Evolutionary conservation across 2,329 filamentous ascomycete species (phyloP), one percentile per base, ranked within the genome.

Genomic region (Penicillium sp.): DNA sequence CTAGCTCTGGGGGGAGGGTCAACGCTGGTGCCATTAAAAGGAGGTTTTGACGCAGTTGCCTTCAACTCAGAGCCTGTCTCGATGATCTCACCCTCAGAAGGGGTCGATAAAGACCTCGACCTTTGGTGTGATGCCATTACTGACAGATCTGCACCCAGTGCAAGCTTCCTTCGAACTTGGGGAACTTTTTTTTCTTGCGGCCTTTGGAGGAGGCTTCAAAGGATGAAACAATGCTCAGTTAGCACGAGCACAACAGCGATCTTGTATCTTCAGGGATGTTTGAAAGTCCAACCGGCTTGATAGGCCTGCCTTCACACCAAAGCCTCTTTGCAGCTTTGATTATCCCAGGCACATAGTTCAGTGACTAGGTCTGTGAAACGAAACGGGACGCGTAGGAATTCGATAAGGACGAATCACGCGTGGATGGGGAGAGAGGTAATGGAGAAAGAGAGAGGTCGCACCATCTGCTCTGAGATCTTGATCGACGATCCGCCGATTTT

Each of bases 1-100:
- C 82, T 85, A 78, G 77, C 82, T 92, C 91, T 96, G 89, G 89
- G 84, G 83, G 82, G 86, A 85, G 88, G 89, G 90, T 96, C 89
- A 96, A 96, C 87, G 85, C 83, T 86, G 85, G 80, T 87, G 88
- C 86, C 83, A 84, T 87, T 85, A 82, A 84, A 78, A 76, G 82
- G 83, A 82, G 83, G 81, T 82, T 87, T 85, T 87, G 88, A 81
- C 77, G 77, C 88, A 90, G 89, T 89, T 94, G 90, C 90, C 90
- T 94, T 94, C 76, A 70, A 75, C 78, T 85, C 82, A 81, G 81
- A 82, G 77, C 82, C 82, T 78, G 84, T 84, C 78, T 92, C 89
- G 74, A 88, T 78, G 76, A 93, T 91, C 81, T 95, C 91, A 78
- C 91, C 90, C 78, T 95, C 90, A 76, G 90, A 90, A 70, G 89